These are phyloP conservation scores for Collybiopsis confluens DNA, from an alignment of 768 basidiomycete genomes.

Conservation along the genomic window DNA sequence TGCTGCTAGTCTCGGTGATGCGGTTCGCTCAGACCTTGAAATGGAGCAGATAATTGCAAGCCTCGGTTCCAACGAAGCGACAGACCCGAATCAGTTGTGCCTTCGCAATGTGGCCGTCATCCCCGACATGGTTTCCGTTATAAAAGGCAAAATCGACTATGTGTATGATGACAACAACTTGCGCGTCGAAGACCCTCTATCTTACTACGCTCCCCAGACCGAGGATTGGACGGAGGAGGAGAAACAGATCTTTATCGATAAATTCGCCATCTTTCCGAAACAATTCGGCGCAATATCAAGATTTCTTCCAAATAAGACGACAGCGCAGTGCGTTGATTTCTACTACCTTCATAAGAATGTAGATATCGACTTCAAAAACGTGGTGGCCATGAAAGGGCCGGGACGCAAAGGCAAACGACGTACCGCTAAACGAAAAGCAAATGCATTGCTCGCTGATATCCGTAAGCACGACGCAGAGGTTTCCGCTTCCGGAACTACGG, in stretches of 20 bases:
- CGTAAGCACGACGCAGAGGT: constrained; percentile 67
- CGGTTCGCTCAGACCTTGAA: constrained; percentile 91
- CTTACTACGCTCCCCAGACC: constrained; percentile 70
- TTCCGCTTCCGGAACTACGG: constrained; percentile 31
- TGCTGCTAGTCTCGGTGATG: constrained; percentile 71
- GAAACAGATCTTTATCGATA: constrained; percentile 70
- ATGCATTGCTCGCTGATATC: constrained; percentile 78
- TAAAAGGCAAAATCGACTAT: constrained; percentile 54
- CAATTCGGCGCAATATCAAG: constrained; percentile 93
- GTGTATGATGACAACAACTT: constrained; percentile 85
- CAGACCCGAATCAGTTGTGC: constrained; percentile 89
- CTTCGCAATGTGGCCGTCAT: constrained; percentile 79
- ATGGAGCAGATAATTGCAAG: constrained; percentile 98
- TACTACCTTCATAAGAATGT: constrained; percentile 95
- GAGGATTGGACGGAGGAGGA: constrained; percentile 91
- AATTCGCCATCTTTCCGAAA: constrained; percentile 83
- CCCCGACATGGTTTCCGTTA: constrained; percentile 85
- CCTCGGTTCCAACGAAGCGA: constrained; percentile 85
- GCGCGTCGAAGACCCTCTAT: constrained; percentile 66
- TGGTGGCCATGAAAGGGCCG: constrained; percentile 61
- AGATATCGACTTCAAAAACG: constrained; percentile 78
- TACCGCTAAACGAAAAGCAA: constrained; percentile 73
- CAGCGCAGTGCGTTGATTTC: constrained; percentile 85
- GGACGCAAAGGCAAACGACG: constrained; percentile 61
- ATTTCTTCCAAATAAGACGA: constrained; percentile 76